These are phyloP conservation scores for Phaeotremella skinneri DNA, from an alignment of 768 basidiomycete species.

Conservation along the genomic window DNA sequence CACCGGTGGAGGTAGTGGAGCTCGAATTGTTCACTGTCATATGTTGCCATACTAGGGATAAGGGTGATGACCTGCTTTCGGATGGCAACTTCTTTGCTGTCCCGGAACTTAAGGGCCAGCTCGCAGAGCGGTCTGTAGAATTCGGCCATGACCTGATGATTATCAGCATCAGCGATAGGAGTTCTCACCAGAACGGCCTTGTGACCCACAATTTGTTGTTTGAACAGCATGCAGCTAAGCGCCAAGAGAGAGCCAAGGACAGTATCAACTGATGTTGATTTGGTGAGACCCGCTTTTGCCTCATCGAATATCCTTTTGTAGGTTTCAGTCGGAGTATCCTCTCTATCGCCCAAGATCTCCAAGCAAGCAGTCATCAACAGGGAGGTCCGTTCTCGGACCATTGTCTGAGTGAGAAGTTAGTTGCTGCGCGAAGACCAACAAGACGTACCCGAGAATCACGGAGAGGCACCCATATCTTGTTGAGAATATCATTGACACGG, in stretches of 20 bases:
- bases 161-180: constrained; percentile 2
- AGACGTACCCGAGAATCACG: constrained; percentile 71
- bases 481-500: constrained; percentile 81
- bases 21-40: constrained; percentile 88
- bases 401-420: constrained; percentile 50
- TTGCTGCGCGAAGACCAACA: not conserved
- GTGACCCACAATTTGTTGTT: constrained; percentile 90
- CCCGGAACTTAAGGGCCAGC: constrained; percentile 80
- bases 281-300: constrained; percentile 71
- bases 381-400: constrained; percentile 88
- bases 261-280: constrained; percentile 74
- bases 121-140: constrained; percentile 80
- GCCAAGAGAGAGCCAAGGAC: constrained; percentile 91
- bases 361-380: constrained; percentile 90
- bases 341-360: constrained; percentile 72
- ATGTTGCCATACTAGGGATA: constrained; percentile 89
- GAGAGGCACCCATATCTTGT: constrained; percentile 86
- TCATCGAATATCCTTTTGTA: constrained; percentile 82
- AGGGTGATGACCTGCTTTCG: constrained; percentile 93
- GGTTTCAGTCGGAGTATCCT: constrained; percentile 63
- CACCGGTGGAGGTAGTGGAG: constrained; percentile 87
- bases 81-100: constrained; percentile 80
- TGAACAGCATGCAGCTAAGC: constrained; percentile 82
- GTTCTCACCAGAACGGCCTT: not conserved
- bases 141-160: constrained; percentile 51